phyloP scores from a whole-genome alignment of 768 basidiomycete genomes.

The Tylopilus rubrobrunneus region DNA sequence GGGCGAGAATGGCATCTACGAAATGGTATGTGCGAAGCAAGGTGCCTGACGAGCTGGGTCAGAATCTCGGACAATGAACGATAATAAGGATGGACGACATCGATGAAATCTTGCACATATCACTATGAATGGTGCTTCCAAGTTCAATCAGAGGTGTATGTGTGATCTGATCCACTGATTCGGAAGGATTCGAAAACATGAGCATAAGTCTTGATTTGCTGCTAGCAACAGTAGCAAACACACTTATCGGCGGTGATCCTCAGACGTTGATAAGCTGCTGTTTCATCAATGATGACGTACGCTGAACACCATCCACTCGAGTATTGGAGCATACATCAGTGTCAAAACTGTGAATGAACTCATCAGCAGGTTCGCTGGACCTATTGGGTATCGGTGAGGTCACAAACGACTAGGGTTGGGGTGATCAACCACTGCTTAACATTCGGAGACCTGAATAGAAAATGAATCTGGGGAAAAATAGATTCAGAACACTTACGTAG shows the following conservation, averaged over 20 bases:
- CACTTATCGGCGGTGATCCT: not conserved
- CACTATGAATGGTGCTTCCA: too few relatives aligned
- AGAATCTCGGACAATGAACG: not conserved
- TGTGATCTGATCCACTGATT: too few relatives aligned
- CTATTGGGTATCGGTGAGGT: not conserved
- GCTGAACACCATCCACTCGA: not conserved
- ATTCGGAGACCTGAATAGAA: not conserved
- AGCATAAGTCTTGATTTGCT: too few relatives aligned
- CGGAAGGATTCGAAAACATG: too few relatives aligned
- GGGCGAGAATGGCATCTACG: too few relatives aligned
- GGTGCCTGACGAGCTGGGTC: too few relatives aligned
- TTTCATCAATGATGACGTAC: not conserved
- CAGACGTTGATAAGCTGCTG: not conserved
- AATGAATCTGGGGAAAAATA: constrained; percentile 8
- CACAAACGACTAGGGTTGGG: not conserved
- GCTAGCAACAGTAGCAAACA: not conserved
- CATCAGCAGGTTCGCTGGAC: not conserved
- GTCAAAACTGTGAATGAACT: not conserved
- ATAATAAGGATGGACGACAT: not conserved
- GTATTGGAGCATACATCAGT: too few relatives aligned
- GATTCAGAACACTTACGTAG: constrained; percentile 8
- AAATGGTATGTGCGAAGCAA: too few relatives aligned
- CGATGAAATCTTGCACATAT: too few relatives aligned
- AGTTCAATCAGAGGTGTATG: too few relatives aligned
- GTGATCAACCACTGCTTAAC: not conserved